These are phyloP conservation scores for Pythium sp. DNA, from an alignment of 352 stramenopile genomes.

Conservation along the genomic window DNA sequence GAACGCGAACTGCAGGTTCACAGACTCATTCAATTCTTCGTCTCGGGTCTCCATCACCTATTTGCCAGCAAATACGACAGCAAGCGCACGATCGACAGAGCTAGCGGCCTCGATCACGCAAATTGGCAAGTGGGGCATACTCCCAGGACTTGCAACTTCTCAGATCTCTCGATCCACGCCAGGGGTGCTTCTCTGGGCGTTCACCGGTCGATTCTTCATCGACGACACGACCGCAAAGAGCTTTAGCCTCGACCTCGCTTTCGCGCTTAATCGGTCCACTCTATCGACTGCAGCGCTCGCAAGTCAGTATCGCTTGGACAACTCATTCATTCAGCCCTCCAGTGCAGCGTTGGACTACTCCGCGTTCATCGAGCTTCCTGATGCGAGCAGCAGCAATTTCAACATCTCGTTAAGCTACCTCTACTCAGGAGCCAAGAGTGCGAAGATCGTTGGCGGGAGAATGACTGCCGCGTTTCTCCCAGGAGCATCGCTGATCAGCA, in stretches of 20 bases:
- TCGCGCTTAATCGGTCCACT: conserved; percentile 25
- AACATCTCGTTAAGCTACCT: conserved; percentile 33
- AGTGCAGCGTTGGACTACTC: conserved; percentile 48
- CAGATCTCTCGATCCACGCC: conserved; percentile 14
- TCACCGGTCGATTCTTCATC: conserved; percentile 51
- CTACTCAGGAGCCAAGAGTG: conserved; percentile 38
- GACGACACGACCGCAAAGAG: conserved; percentile 42
- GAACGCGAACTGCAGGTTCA: conserved; percentile 30
- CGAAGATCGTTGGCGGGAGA: conserved; percentile 44
- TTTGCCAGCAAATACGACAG: conserved; percentile 28
- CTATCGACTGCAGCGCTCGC: conserved; percentile 4
- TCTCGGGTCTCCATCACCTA: conserved; percentile 40
- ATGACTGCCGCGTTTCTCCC: conserved; percentile 35
- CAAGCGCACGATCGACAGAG: conserved; percentile 24
- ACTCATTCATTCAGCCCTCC: conserved; percentile 42
- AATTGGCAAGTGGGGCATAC: conserved; percentile 27
- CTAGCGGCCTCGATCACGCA: conserved; percentile 23
- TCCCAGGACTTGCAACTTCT: conserved; percentile 31
- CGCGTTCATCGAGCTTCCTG: conserved; percentile 25
- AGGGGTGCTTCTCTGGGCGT: conserved; percentile 46
- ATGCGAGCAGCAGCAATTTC: conserved; percentile 12
- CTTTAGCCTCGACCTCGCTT: conserved; percentile 47
- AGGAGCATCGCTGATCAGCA: conserved; percentile 24
- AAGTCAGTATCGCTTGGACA: conserved; percentile 35
- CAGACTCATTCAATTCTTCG: conserved; percentile 38